Conservation (phyloP, 345 rosid genomes). For the Psidium friedrichsthalianum region DNA sequence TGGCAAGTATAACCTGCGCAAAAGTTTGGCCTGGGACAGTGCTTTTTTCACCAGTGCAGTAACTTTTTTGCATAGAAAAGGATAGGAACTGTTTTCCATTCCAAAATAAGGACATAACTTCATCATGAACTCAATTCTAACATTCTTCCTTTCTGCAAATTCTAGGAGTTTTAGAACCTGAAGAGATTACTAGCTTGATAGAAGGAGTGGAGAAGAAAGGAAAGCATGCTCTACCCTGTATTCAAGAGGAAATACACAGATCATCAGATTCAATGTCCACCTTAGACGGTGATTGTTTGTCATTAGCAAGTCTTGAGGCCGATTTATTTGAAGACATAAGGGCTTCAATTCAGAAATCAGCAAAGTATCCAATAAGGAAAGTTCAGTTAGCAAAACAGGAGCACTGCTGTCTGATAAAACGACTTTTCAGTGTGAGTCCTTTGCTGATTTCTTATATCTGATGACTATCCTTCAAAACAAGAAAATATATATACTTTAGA, state of each 20-base stretch:
- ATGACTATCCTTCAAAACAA: not conserved
- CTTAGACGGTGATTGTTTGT: slow-evolving; percentile 52
- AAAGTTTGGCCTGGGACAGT: slow-evolving; percentile 93
- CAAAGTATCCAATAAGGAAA: slow-evolving; percentile 10
- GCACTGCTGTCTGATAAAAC: slow-evolving; percentile 9
- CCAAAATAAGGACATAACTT: not conserved
- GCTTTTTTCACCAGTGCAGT: slow-evolving; percentile 93
- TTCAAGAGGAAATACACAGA: slow-evolving; percentile 55
- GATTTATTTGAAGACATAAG: slow-evolving; percentile 66
- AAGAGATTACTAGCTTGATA: slow-evolving; percentile 73
- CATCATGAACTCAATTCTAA: not conserved
- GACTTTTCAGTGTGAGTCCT: slow-evolving; percentile 36
- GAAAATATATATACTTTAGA: not conserved
- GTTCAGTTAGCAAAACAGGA: slow-evolving; percentile 19
- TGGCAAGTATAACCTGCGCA: slow-evolving; percentile 57
- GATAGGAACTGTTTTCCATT: not conserved
- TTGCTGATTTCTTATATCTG: not conserved
- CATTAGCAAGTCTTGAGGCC: slow-evolving; percentile 31
- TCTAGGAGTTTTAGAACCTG: slow-evolving; percentile 77
- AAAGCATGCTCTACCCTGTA: slow-evolving; percentile 34
- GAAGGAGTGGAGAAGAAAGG: slow-evolving; percentile 28
- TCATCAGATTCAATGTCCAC: slow-evolving; percentile 79
- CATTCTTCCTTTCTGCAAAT: not conserved
- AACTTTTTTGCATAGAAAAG: not conserved
- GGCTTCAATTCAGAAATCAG: slow-evolving; percentile 68